phyloP scores from a whole-genome alignment of 208 protist genomes.

The Herpetomonas samuelpessoai region DNA sequence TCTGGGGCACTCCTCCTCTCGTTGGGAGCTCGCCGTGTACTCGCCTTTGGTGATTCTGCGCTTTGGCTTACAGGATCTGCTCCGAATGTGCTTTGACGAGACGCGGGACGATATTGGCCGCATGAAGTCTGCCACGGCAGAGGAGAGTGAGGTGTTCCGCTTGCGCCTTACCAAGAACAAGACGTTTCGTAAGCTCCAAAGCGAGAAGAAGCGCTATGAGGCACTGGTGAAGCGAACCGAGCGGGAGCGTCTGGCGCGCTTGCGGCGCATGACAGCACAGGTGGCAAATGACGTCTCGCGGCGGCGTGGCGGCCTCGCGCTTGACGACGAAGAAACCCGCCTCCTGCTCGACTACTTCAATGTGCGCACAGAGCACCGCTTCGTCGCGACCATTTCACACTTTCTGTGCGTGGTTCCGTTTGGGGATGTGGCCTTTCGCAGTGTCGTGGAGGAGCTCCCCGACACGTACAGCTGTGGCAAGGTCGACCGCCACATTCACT shows the following conservation, averaged over 20 bases:
- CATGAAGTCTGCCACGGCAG: conserved; percentile 40
- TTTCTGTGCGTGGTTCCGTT: conserved; percentile 82
- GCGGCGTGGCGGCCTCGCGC: conserved; percentile 15
- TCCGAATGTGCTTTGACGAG: conserved; percentile 66
- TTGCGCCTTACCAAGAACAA: conserved; percentile 38
- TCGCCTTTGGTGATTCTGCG: conserved; percentile 73
- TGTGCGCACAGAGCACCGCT: conserved; percentile 34
- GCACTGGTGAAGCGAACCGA: conserved; percentile 33
- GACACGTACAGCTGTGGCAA: conserved; percentile 48
- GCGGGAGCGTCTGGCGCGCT: conserved; percentile 28
- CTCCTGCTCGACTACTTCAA: conserved; percentile 33
- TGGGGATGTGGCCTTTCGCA: conserved; percentile 75
- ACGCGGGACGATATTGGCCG: conserved; percentile 50
- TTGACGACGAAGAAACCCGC: conserved; percentile 15
- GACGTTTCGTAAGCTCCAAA: conserved; percentile 52
- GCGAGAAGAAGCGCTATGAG: conserved; percentile 53
- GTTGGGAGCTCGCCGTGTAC: conserved; percentile 61
- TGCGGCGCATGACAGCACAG: conserved; percentile 46
- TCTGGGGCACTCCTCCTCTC: conserved; percentile 48
- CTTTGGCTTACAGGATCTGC: conserved; percentile 49
- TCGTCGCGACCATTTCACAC: conserved; percentile 56
- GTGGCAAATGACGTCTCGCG: conserved; percentile 36
- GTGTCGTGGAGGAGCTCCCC: conserved; percentile 58
- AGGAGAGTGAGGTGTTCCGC: conserved; percentile 24
- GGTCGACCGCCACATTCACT: conserved; percentile 38